Evolutionary conservation across 2,329 filamentous ascomycete genomes (phyloP).

Genomic region (Cytospora piceae): DNA sequence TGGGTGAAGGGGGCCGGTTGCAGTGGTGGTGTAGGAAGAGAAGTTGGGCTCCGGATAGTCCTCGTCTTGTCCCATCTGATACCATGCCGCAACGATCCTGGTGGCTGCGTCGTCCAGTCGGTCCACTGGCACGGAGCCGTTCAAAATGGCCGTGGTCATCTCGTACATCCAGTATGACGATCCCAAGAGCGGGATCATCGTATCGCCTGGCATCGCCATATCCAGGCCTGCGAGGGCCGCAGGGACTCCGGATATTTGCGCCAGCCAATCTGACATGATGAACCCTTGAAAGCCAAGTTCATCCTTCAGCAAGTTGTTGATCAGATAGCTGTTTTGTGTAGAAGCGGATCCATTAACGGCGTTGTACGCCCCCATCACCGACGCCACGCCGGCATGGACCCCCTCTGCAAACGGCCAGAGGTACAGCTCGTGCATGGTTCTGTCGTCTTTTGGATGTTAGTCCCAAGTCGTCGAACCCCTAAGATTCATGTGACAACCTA

Average conservation of each 20-base stretch:
- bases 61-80: conserved; percentile 61
- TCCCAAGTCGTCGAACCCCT: neutral
- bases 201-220: conserved; percentile 63
- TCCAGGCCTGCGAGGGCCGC: conserved; percentile 76
- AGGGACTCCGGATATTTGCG: conserved; percentile 74
- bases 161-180: conserved; percentile 59
- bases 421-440: conserved; percentile 76
- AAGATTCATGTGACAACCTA: conserved; percentile 23
- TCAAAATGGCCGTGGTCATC: conserved; percentile 57
- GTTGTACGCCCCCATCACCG: conserved; percentile 72
- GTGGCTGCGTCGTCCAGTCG: conserved; percentile 62
- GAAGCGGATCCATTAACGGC: conserved; percentile 75
- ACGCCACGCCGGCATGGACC: conserved; percentile 66
- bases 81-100: conserved; percentile 63
- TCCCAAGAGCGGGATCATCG: conserved; percentile 56
- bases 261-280: conserved; percentile 81
- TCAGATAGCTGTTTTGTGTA: conserved; percentile 77
- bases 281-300: conserved; percentile 84
- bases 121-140: conserved; percentile 59
- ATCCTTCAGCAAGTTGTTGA: conserved; percentile 77
- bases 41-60: conserved; percentile 62
- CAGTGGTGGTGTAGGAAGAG: conserved; percentile 60
- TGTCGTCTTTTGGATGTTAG: conserved; percentile 57
- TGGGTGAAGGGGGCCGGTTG: conserved; percentile 59
- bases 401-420: conserved; percentile 79